Percentiles rank a stretch among this genome's conserved stretches.
These are phyloP conservation scores for Erythrophleum ivorense DNA, from an alignment of 331 rosid species.

Conservation along the genomic window DNA sequence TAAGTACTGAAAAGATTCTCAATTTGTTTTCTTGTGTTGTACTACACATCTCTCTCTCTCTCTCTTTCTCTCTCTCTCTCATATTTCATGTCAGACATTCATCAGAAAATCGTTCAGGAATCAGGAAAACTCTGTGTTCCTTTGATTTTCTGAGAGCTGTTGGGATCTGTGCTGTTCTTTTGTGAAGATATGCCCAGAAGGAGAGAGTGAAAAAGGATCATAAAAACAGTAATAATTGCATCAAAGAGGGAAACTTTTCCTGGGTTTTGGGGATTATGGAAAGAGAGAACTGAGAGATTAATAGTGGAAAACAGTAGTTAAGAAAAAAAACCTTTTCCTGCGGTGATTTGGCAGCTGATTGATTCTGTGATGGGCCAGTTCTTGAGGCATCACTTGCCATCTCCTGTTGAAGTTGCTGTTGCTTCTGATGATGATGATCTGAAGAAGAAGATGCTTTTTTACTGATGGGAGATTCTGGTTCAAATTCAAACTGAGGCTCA, in stretches of 20 bases:
- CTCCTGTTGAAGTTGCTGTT: slow-evolving; percentile 47
- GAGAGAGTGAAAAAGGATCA: slow-evolving; percentile 33
- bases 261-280: slow-evolving; percentile 55
- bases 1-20: slow-evolving; percentile 79
- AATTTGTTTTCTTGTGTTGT: slow-evolving; percentile 44
- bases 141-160: slow-evolving; percentile 67
- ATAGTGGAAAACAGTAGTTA: slow-evolving; percentile 28
- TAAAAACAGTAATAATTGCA: slow-evolving; percentile 45
- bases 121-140: slow-evolving; percentile 72
- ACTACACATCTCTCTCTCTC: slow-evolving; percentile 35
- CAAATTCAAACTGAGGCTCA: slow-evolving; percentile 72
- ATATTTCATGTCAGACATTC: slow-evolving; percentile 59
- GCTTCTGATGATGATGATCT: slow-evolving; percentile 47
- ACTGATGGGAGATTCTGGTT: slow-evolving; percentile 81
- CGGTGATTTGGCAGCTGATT: slow-evolving; percentile 61
- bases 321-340: slow-evolving; percentile 69
- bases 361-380: slow-evolving; percentile 60
- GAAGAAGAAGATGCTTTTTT: slow-evolving; percentile 72
- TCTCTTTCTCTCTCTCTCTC: slow-evolving; percentile 40
- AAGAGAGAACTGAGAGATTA: slow-evolving; percentile 49
- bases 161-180: slow-evolving; percentile 71
- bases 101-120: slow-evolving; percentile 84
- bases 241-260: slow-evolving; percentile 60
- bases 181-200: slow-evolving; percentile 46
- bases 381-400: slow-evolving; percentile 57